Evolutionary conservation across 805 yeast species (phyloP).

Genomic region (Starmerella sp.): DNA sequence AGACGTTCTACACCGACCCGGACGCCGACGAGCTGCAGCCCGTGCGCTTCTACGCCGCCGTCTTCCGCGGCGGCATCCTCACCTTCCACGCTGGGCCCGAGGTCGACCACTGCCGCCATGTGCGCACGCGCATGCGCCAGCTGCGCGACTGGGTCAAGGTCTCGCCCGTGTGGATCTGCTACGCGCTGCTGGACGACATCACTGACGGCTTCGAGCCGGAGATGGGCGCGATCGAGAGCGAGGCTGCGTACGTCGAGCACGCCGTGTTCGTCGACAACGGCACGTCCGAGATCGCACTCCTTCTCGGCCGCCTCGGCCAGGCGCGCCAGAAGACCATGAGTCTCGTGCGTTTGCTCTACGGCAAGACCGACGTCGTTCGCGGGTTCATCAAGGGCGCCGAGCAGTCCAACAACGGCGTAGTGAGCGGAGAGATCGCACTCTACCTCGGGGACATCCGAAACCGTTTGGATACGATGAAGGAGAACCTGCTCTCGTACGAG

Average conservation of each 20-base stretch:
- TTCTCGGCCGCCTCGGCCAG: slow-evolving; percentile 78
- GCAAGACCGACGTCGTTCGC: slow-evolving; percentile 89
- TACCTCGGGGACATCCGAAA: slow-evolving; percentile 94
- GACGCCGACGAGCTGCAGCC: slow-evolving; percentile 43
- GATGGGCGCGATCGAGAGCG: slow-evolving; percentile 45
- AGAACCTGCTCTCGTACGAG: slow-evolving; percentile 77
- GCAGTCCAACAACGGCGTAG: slow-evolving; percentile 54
- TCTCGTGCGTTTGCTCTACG: slow-evolving; percentile 72
- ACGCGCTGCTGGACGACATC: slow-evolving; percentile 54
- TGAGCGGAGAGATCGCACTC: slow-evolving; percentile 74
- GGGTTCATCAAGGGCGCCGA: slow-evolving; percentile 93
- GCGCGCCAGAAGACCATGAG: slow-evolving; percentile 87
- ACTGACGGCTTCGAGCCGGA: slow-evolving; percentile 55
- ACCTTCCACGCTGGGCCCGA: slow-evolving; percentile 47
- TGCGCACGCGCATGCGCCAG: slow-evolving; percentile 51
- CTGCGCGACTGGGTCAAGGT: slow-evolving; percentile 49
- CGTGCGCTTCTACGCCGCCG: slow-evolving; percentile 47
- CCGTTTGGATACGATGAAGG: slow-evolving; percentile 94
- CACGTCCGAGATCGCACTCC: slow-evolving; percentile 32
- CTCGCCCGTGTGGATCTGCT: slow-evolving; percentile 53
- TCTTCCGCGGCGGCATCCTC: slow-evolving; percentile 46
- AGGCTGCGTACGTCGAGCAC: slow-evolving; percentile 58
- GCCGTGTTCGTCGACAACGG: slow-evolving; percentile 66
- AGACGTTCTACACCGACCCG: slow-evolving; percentile 89
- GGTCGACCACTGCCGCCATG: slow-evolving; percentile 46